Base-by-base conservation (phyloP, 352 stramenopile genomes). In the Nothophytophthora sp. region DNA sequence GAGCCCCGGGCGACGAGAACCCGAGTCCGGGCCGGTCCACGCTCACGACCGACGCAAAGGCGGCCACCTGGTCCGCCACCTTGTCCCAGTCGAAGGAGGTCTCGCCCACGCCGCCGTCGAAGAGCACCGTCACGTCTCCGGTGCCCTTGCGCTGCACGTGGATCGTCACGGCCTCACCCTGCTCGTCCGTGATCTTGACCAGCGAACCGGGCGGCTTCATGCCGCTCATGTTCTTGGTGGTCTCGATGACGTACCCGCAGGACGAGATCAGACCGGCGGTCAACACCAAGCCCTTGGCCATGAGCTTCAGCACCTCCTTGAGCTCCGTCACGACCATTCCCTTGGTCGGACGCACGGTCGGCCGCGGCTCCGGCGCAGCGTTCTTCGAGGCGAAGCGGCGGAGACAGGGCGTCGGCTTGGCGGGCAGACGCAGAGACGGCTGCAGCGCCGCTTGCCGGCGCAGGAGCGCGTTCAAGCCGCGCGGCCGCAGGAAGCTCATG, bases 81-180 rank as follows among this genome's bases (percentile, higher is more conserved):
- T 93, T 90, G 40, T 90, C 80, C 76, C 80, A 93, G 55, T 93
- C 82, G 53, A 93, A 93, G 25, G 76, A 89, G 15, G 82, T 88
- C 67, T 93, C 80, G n/a, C 82, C 82, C 27, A 89, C 74, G 29
- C 82, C 79, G 13, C 82, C 82, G 32, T 93, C 82, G 11, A 93
- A 55, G 28, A 93, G 42, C 16, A 91, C 75, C 0, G 77, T 83
- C 50, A 89, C 73, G 33, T 84, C 52, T 23, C 76, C 74, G 13
- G 11, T 46, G 19, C 76, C 78, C 23, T 50, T 47, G 24, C 64
- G 63, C 49, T 88, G 76, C 37, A 83, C 59, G 46, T 92, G 81
- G 10, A 90, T 53, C 30, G 74, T 54, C 9, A 70, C 55, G 7
- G 32, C n/a, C 8, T 70, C 36, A 38, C 73, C 81, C 22, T 85